Evolutionary conservation across 257 asterid species (phyloP).

Genomic region (Solanum arcanum): DNA sequence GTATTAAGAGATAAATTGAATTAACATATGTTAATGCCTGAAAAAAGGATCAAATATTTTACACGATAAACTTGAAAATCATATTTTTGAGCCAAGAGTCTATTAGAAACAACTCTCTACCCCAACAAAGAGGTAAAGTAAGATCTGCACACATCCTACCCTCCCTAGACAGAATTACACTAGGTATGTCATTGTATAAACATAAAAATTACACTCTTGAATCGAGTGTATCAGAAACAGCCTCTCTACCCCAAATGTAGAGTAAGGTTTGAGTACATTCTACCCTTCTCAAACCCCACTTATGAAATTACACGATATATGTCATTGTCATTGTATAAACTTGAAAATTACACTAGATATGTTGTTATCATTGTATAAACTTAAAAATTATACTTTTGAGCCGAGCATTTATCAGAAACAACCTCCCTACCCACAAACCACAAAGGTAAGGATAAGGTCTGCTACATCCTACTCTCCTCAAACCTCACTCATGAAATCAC

Average conservation of each 20-base stretch:
- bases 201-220: background rate
- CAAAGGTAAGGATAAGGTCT: background rate
- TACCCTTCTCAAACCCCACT: background rate
- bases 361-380: too few relatives aligned
- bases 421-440: background rate
- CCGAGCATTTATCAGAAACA: too few relatives aligned
- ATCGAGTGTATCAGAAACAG: background rate
- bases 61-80: background rate
- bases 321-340: background rate
- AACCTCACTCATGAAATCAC: background rate
- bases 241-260: background rate
- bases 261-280: background rate
- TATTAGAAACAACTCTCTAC: background rate
- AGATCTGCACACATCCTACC: background rate
- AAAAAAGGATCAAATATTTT: background rate
- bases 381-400: background rate
- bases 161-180: background rate
- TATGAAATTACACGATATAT: too few relatives aligned
- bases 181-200: too few relatives aligned
- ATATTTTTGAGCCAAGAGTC: background rate
- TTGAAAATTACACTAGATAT: background rate
- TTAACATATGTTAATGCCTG: background rate
- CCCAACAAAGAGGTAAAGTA: background rate
- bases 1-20: background rate
- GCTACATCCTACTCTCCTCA: background rate